phyloP scores from a whole-genome alignment of 805 yeast species.

The Kuraishia piskuri region DNA sequence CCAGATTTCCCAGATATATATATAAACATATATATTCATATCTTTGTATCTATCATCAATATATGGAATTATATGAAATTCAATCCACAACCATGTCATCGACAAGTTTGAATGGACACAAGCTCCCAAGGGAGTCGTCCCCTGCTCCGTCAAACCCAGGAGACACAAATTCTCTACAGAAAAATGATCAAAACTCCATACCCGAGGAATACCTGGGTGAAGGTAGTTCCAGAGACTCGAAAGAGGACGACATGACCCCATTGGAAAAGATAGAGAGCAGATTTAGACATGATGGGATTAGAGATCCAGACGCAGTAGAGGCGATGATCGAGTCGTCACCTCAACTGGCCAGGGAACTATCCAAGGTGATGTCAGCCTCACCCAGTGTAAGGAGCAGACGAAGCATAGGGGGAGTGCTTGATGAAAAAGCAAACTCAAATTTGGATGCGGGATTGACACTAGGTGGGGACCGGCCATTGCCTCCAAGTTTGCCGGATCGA shows the following conservation, averaged over 20 bases:
- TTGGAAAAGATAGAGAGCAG: neutral
- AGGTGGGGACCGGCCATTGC: slow-evolving; percentile 62
- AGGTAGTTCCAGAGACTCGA: neutral
- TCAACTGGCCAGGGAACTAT: neutral
- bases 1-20: neutral
- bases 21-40: no score
- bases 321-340: neutral
- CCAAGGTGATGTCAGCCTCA: neutral
- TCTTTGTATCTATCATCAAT: no score
- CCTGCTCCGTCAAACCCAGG: no score
- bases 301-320: neutral
- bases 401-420: neutral
- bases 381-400: neutral
- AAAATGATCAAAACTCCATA: neutral
- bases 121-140: no score
- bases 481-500: slow-evolving; percentile 49
- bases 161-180: no score
- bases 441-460: slow-evolving; percentile 34
- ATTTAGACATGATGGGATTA: neutral
- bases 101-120: neutral
- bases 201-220: neutral
- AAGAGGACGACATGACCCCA: neutral
- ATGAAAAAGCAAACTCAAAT: neutral
- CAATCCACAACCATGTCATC: no score
- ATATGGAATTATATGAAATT: no score